These are phyloP conservation scores for Eucalyptus virginea DNA, from an alignment of 345 rosid species.

Conservation along the genomic window DNA sequence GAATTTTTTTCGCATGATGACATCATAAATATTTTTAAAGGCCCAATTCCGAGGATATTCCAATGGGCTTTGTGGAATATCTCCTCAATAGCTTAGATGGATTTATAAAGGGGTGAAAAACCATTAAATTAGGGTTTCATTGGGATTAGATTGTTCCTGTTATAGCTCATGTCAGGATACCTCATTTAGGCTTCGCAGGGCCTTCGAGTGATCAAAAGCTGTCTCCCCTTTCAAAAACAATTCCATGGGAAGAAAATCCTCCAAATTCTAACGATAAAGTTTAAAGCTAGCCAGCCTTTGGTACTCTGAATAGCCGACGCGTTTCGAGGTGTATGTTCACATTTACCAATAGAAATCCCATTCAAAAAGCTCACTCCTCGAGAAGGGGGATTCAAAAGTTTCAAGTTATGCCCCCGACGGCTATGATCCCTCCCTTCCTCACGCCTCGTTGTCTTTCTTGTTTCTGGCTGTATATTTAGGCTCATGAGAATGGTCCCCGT, in stretches of 20 bases:
- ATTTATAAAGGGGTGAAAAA: not conserved
- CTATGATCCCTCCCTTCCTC: not conserved
- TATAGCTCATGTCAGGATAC: not conserved
- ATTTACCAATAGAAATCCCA: not conserved
- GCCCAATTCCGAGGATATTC: not conserved
- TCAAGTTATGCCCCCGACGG: not conserved
- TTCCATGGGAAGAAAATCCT: not conserved
- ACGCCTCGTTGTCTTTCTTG: not conserved
- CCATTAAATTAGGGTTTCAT: not conserved
- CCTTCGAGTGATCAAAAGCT: not conserved
- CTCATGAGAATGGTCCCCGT: not conserved
- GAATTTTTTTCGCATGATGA: not conserved
- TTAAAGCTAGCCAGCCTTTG: not conserved
- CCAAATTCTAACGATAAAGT: not conserved
- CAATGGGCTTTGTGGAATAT: not conserved
- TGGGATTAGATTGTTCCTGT: not conserved
- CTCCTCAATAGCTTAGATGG: not conserved
- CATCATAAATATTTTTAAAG: not conserved
- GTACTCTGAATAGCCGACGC: not conserved
- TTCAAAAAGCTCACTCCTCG: not conserved
- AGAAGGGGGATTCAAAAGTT: not conserved
- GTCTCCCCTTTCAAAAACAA: slow-evolving; percentile 1
- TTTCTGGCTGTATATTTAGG: not conserved
- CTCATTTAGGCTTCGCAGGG: not conserved
- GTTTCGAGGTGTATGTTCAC: slow-evolving; percentile 1